A percentile compares a stretch with the other conserved stretches of the same genome.
Conservation (phyloP, 495 filamentous ascomycete species). For the Xylaria telfairii region DNA sequence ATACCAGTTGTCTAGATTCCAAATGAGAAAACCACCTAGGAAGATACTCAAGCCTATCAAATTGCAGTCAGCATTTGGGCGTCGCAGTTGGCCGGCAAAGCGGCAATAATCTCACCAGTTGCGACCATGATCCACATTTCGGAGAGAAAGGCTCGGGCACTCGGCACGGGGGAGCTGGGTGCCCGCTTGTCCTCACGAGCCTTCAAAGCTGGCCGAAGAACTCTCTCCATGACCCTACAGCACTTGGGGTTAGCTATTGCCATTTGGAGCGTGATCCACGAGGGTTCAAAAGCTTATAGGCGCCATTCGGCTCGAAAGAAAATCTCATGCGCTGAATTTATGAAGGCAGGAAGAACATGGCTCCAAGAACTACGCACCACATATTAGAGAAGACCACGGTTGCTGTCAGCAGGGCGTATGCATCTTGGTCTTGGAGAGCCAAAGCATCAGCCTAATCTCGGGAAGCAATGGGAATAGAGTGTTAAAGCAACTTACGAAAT, state of each 20-base stretch:
- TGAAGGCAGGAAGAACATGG: no score
- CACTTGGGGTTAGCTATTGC: no score
- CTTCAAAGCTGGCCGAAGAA: slow-evolving; percentile 66
- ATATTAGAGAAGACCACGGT: slow-evolving; percentile 80
- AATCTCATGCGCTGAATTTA: no score
- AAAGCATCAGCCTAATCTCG: not conserved
- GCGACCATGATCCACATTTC: slow-evolving; percentile 67
- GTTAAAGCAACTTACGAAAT: slow-evolving; percentile 58
- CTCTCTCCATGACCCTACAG: slow-evolving; percentile 88
- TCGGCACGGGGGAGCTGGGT: slow-evolving; percentile 53
- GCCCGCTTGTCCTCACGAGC: slow-evolving; percentile 53
- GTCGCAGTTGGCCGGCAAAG: not conserved
- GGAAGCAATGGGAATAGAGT: no score
- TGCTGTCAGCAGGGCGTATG: slow-evolving; percentile 81
- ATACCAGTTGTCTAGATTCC: slow-evolving; percentile 85
- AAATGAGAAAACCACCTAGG: slow-evolving; percentile 82
- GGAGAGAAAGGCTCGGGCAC: slow-evolving; percentile 75
- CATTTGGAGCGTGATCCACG: no score
- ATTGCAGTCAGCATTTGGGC: not conserved
- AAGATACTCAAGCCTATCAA: slow-evolving; percentile 73
- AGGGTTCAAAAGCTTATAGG: no score
- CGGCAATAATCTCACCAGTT: slow-evolving; percentile 40
- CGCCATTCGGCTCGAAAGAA: no score
- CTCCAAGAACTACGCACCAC: no score
- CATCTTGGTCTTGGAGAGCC: slow-evolving; percentile 66